Evolutionary conservation across 768 basidiomycete species (phyloP), one percentile per base, ranked within the genome.

Genomic region (Lentinula aciculospora): DNA sequence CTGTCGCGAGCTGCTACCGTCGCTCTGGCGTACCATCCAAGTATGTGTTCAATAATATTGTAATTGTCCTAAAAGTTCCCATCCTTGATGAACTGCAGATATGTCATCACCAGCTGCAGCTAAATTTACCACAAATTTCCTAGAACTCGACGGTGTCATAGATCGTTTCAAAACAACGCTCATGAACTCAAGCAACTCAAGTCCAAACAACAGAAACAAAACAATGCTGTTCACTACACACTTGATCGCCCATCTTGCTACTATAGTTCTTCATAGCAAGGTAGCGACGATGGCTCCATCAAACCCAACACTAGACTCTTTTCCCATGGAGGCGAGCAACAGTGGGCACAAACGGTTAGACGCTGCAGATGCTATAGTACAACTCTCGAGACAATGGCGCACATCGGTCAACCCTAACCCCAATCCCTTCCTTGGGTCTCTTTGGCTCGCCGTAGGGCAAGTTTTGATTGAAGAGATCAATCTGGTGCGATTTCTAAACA

Each of bases 221-320:
- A 23, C 27, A 9, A 42, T 45, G 17, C 23, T 15, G n/a, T 34
- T 46, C 40, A 71, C 31, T 28, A 12, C 48, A 46, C 61, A 6
- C 54, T 49, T 19, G 47, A 32, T 34, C 23, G 31, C 23, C 46
- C 48, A n/a, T 49, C 48, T 49, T 58, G 57, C 60, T 47, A 56
- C 63, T n/a, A 47, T 67, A 13, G 58, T 68, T 31, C 68, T 66
- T 13, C 70, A 69, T 51, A 66, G 63, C 19, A 58, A 44, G 12
- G 8, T 44, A 21, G 42, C 42, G 7, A 44, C 42, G 12, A 23
- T 44, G 21, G 8, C 21, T 5, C 42, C 42, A 12, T 70, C 39
- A 61, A 65, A 29, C 63, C 61, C 19, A 54, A 62, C n/a, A 68
- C 67, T 32, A 61, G 68, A 12, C 63, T 67, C 48, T 58, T 51